These are phyloP conservation scores for Kwoniella sp. DNA, from an alignment of 768 basidiomycete species.

Conservation along the genomic window DNA sequence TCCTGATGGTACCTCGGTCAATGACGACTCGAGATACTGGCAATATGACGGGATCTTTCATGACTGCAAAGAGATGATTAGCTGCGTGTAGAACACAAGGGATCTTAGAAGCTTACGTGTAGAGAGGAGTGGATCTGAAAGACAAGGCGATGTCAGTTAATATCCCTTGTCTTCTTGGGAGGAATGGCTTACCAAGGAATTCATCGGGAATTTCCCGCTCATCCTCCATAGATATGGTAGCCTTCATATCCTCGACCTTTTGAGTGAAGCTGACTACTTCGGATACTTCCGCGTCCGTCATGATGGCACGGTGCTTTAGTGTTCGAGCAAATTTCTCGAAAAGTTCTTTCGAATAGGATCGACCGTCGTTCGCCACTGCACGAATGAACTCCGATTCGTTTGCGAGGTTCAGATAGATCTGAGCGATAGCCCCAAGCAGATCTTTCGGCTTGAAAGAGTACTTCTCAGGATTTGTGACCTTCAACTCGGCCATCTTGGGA, in stretches of 20 bases:
- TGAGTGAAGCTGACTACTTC: constrained; percentile 70
- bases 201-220: constrained; percentile 96
- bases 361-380: constrained; percentile 89
- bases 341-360: constrained; percentile 81
- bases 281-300: constrained; percentile 75
- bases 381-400: constrained; percentile 75
- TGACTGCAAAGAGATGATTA: constrained; percentile 72
- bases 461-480: constrained; percentile 81
- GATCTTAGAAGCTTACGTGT: constrained; percentile 17
- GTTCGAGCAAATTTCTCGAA: constrained; percentile 78
- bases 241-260: constrained; percentile 81
- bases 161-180: neutral
- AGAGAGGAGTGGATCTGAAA: constrained; percentile 19
- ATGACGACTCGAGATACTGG: constrained; percentile 78
- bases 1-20: constrained; percentile 91
- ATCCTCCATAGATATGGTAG: constrained; percentile 68
- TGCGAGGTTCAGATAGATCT: constrained; percentile 86
- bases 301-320: constrained; percentile 67
- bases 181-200: constrained; percentile 70
- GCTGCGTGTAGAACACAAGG: neutral
- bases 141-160: neutral
- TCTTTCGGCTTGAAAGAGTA: constrained; percentile 83
- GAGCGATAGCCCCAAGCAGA: constrained; percentile 80
- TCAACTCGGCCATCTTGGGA: constrained; percentile 81
- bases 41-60: constrained; percentile 91